Evolutionary conservation across 768 basidiomycete species (phyloP), one percentile per base, ranked within the genome.

Genomic region (Jaapia argillacea): DNA sequence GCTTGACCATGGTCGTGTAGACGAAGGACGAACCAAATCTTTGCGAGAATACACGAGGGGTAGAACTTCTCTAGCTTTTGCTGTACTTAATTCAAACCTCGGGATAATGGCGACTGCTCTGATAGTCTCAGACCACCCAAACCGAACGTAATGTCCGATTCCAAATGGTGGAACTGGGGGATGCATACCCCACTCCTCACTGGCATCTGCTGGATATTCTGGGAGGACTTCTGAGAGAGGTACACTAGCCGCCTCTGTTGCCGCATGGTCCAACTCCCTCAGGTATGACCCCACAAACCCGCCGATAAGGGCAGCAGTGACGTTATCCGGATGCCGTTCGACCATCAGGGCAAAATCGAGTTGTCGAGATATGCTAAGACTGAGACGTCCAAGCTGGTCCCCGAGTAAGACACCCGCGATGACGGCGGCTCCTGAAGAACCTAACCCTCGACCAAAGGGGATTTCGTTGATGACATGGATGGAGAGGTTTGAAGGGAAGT

Each of bases 281-380:
- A 98, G 74, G 68, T 98, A 99, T 2, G 86, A 88, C 16, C 96
- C 96, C 21, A 97, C 89, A 62, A 99, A 98, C 0, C 96, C 96
- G 26, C 96, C 96, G 14, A 97, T 75, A 27, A 99, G 77, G 0
- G 93, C 94, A 2, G 96, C 96, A 1, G 96, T 96, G 57, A 99
- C 93, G 60, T 99, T 99, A 64, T 99, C 96, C 13, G 96, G 96
- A 59, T 99, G 96, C 14, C 96, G 76, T 65, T 99, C 96, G 56
- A 99, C 92, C 96, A 99, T 99, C 43, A 99, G 72, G 1, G 94
- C 93, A 57, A 88, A 94, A 65, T 99, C 96, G 48, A 98, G 77
- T 54, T 94, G 68, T 21, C 96, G 79, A 35, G 71, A 73, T 23
- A 60, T 67, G 12, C 85, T 61, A 7, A 98, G 77, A 20, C 71